A percentile compares a stretch with the other conserved stretches of the same genome.
These are phyloP conservation scores for Cryptococcus hybrid DNA, from an alignment of 1,284 basidiomycete genomes.

Conservation along the genomic window DNA sequence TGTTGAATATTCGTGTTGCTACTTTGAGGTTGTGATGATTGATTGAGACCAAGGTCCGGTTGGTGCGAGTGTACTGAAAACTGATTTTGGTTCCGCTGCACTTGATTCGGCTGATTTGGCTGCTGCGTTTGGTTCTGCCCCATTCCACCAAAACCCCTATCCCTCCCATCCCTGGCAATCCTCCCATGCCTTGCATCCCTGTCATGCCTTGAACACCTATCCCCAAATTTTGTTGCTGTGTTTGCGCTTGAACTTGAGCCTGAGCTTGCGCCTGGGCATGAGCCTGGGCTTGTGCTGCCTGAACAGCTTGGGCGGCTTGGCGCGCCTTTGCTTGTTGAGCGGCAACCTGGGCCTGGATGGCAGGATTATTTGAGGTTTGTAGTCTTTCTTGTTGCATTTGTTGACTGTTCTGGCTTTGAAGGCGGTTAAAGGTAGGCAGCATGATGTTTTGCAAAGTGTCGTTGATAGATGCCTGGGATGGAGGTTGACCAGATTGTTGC, in stretches of 20 bases:
- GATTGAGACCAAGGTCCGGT: not conserved
- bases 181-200: slow-evolving; percentile 10
- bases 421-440: slow-evolving; percentile 15
- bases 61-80: slow-evolving; percentile 1
- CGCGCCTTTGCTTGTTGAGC: not conserved
- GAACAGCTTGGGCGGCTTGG: not conserved
- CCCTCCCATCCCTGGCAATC: slow-evolving; percentile 7
- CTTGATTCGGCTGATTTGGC: slow-evolving; percentile 5
- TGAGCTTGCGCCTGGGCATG: not conserved
- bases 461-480: slow-evolving; percentile 2
- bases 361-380: not conserved
- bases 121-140: slow-evolving; percentile 1
- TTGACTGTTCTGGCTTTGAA: slow-evolving; percentile 15
- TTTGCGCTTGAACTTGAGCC: slow-evolving; percentile 5
- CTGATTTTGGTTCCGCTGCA: not conserved
- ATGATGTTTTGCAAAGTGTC: slow-evolving; percentile 14
- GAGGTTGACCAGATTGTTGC: not conserved
- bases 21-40: slow-evolving; percentile 1
- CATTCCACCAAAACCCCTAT: slow-evolving; percentile 1
- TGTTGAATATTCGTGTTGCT: slow-evolving; percentile 1
- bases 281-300: not conserved
- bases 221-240: slow-evolving; percentile 7
- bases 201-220: not conserved
- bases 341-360: not conserved
- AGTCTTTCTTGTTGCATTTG: slow-evolving; percentile 12